Evolutionary conservation across 2,329 filamentous ascomycete species (phyloP), one percentile per base, ranked within the genome.

Genomic region (Aspergillus floridensis): DNA sequence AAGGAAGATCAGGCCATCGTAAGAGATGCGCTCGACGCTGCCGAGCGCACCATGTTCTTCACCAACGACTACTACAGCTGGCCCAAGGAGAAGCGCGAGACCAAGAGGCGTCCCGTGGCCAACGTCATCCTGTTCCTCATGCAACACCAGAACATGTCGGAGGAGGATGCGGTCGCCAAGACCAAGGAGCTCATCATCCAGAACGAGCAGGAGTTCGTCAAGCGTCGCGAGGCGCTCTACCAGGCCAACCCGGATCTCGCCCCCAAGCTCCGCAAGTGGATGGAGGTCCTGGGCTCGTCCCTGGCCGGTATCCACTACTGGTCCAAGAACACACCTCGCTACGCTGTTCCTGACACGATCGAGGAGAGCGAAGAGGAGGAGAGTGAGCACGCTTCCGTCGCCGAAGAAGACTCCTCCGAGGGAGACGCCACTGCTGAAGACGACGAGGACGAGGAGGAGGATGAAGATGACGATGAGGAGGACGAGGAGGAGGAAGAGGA

Each of bases 11-110:
- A 61, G 31, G 57, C 59, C 5, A 55, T 59, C 57, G 57, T 59
- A 6, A 47, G 49, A 35, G 59, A 61, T 38, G 57, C 53, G 4
- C 49, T 61, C 31, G 57, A 59, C 24, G 56, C 59, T 19, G 59
- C 60, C 16, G 60, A 62, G 48, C 58, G 60, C 19, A 52, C 55
- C 41, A 61, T 61, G 57, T 60, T 60, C 58, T 62, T 62, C 44
- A 60, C 58, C 44, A 62, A 62, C 41, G 60, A 63, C 53, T 63
- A 60, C 55, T 63, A 60, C 38, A 63, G 60, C 58, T 63, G 60
- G 60, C 49, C 58, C 29, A 58, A 58, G 29, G 58, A 63, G 41
- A 60, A 60, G 49, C 58, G 52, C 32, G 32, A 55, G 26, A 51
- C 49, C 16, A 61, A 56, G 53, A 53, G 44, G 49, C 32, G 53